Percentiles rank a stretch among this genome's conserved stretches.
Conservation (phyloP, 805 yeast species). For the Ogataea trehalophila region DNA sequence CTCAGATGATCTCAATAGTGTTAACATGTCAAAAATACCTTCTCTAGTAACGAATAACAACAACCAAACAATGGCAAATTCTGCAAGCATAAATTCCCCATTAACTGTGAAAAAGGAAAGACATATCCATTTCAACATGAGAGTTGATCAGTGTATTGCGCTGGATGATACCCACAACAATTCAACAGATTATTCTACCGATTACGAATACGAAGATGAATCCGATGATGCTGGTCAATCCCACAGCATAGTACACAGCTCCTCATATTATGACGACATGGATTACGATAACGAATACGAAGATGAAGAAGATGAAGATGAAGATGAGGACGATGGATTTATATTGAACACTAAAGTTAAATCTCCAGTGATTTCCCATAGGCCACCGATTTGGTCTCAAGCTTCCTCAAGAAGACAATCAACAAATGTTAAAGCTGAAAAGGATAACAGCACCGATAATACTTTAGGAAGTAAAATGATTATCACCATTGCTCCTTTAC, state of each 20-base stretch:
- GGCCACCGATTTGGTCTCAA: constrained; percentile 21
- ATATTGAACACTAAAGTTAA: constrained; percentile 16
- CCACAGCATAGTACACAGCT: constrained; percentile 1
- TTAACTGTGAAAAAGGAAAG: constrained; percentile 38
- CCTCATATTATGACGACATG: constrained; percentile 14
- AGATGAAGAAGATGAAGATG: constrained; percentile 18
- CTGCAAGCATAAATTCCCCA: neutral
- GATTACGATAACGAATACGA: constrained; percentile 24
- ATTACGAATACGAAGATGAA: constrained; percentile 17
- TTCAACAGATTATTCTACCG: constrained; percentile 22
- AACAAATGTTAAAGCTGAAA: neutral
- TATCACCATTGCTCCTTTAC: constrained; percentile 71
- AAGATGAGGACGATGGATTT: constrained; percentile 24
- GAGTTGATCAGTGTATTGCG: constrained; percentile 92
- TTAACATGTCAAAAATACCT: neutral
- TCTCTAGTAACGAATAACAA: neutral
- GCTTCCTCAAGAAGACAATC: constrained; percentile 10
- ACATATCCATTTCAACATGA: constrained; percentile 88
- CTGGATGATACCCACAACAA: constrained; percentile 36
- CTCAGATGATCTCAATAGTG: constrained; percentile 6
- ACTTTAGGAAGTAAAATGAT: constrained; percentile 6
- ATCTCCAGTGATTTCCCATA: constrained; percentile 23
- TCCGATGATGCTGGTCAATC: constrained; percentile 23
- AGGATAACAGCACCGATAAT: neutral
- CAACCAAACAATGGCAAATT: neutral